A percentile compares a stretch with the other conserved stretches of the same genome.
These are phyloP conservation scores for Penicillium maclennaniae DNA, from an alignment of 495 filamentous ascomycete species.

Conservation along the genomic window DNA sequence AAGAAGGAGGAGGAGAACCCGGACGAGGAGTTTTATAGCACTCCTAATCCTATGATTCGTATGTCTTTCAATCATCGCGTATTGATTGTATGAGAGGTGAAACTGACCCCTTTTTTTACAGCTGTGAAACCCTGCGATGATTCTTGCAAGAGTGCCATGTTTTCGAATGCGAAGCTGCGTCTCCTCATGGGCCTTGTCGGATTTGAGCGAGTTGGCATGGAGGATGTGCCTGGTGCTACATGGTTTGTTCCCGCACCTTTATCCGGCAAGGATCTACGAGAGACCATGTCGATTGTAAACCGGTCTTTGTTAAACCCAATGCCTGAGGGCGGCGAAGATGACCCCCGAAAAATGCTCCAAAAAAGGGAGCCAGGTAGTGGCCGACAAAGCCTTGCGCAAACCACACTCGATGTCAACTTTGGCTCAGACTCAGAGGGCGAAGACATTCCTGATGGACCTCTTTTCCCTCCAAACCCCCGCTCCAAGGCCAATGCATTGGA, in stretches of 20 bases:
- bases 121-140: slow-evolving; percentile 68
- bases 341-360: slow-evolving; percentile 72
- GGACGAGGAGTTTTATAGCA: slow-evolving; percentile 27
- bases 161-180: slow-evolving; percentile 85
- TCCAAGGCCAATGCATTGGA: slow-evolving; percentile 45
- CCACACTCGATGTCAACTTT: slow-evolving; percentile 42
- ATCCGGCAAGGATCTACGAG: slow-evolving; percentile 57
- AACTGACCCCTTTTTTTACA: slow-evolving; percentile 28
- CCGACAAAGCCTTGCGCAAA: slow-evolving; percentile 37
- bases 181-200: slow-evolving; percentile 77
- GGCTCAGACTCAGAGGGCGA: slow-evolving; percentile 62
- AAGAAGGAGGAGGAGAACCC: slow-evolving; percentile 41
- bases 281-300: slow-evolving; percentile 60
- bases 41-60: slow-evolving; percentile 41
- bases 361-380: slow-evolving; percentile 55
- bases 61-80: slow-evolving; percentile 15
- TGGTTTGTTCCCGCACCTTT: slow-evolving; percentile 76
- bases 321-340: slow-evolving; percentile 62
- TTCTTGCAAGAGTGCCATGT: slow-evolving; percentile 66
- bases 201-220: slow-evolving; percentile 61
- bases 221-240: slow-evolving; percentile 67
- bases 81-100: background rate
- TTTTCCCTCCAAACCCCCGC: slow-evolving; percentile 59
- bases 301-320: slow-evolving; percentile 67
- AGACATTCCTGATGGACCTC: slow-evolving; percentile 57